Base-by-base conservation (phyloP, 129 eudicot genomes). In the Logfia minima region DNA sequence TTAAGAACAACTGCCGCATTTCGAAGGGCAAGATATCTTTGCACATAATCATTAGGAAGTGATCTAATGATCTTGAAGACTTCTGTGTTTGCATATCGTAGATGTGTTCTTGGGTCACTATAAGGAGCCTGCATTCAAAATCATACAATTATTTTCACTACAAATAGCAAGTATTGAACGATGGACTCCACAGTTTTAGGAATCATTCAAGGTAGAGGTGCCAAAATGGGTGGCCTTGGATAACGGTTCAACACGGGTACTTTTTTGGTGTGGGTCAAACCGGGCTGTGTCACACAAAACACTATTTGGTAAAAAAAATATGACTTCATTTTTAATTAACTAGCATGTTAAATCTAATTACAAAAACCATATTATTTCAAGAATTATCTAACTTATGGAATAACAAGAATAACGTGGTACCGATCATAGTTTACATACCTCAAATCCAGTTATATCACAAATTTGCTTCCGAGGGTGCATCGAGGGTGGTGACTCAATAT, bases 361-460 rank as follows among this genome's bases (percentile, higher is more conserved):
- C n/a, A 48, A 77, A 32, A 45, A 2, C 67, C 53, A 41, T 62
- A 39, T 2, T 39, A 8, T 39, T 39, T 39, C 45, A 39, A 39
- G 8, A 37, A 37, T 41, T 32, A 70, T 32, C 11, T 32, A 48
- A 45, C 55, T 48, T 48, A 2, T 14, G 55, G 55, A 4, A 48
- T 48, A 14, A 4, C 18, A 18, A 14, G 3, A 48, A 48, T 13
- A 13, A 4, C 4, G 6, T 48, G 55, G 6, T 14, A 48, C n/a
- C 22, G 8, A 6, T n/a, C 51, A 58, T 34, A 8, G 65, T 64
- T 56, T n/a, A 32, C 84, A 11, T 86, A 94, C 99, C 99, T 91
- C 90, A 55, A 79, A 91, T 80, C 99, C 99, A 31, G 97, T 94
- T 74, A 94, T 85, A 82, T 94, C 99, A 81, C 99, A 94, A 28